Conservation (phyloP, 495 filamentous ascomycete genomes). For the Hypoxylon rickii region DNA sequence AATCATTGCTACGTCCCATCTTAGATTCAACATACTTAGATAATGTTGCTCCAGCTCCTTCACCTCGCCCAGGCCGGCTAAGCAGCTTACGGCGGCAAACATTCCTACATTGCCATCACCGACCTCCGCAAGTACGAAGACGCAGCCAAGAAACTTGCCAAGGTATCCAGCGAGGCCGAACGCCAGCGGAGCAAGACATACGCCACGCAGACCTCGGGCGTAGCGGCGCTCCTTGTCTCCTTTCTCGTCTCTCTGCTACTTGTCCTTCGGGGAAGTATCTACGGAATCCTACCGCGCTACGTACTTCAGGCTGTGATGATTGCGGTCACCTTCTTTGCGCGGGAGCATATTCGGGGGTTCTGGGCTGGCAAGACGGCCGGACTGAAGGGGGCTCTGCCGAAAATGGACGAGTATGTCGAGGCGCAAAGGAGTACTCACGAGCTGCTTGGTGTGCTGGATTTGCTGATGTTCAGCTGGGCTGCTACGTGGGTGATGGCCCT, state of each 20-base stretch:
- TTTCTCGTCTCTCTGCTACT: slow-evolving; percentile 20
- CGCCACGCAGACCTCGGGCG: slow-evolving; percentile 45
- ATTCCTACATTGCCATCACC: slow-evolving; percentile 49
- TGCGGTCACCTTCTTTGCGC: slow-evolving; percentile 12
- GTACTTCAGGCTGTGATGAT: slow-evolving; percentile 4
- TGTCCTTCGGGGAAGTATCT: slow-evolving; percentile 4
- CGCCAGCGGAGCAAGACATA: slow-evolving; percentile 48
- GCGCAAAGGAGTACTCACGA: slow-evolving; percentile 5
- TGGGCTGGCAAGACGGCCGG: slow-evolving; percentile 17
- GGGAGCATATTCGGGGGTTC: slow-evolving; percentile 10
- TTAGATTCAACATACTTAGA: not conserved
- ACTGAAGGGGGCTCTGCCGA: slow-evolving; percentile 15
- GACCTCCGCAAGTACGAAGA: slow-evolving; percentile 49
- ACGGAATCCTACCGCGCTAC: slow-evolving; percentile 15
- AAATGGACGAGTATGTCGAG: slow-evolving; percentile 27
- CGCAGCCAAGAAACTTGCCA: slow-evolving; percentile 45
- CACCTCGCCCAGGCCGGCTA: slow-evolving; percentile 21
- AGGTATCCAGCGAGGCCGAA: slow-evolving; percentile 44
- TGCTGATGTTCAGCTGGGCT: slow-evolving; percentile 4
- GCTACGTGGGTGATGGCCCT: not conserved
- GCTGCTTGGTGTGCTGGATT: not conserved
- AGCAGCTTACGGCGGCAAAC: slow-evolving; percentile 27
- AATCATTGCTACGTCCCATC: too few species aligned
- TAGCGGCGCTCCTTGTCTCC: slow-evolving; percentile 22
- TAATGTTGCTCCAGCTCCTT: slow-evolving; percentile 17